These are phyloP conservation scores for Tanacetum coccineum DNA, from an alignment of 129 eudicot species.

Conservation along the genomic window DNA sequence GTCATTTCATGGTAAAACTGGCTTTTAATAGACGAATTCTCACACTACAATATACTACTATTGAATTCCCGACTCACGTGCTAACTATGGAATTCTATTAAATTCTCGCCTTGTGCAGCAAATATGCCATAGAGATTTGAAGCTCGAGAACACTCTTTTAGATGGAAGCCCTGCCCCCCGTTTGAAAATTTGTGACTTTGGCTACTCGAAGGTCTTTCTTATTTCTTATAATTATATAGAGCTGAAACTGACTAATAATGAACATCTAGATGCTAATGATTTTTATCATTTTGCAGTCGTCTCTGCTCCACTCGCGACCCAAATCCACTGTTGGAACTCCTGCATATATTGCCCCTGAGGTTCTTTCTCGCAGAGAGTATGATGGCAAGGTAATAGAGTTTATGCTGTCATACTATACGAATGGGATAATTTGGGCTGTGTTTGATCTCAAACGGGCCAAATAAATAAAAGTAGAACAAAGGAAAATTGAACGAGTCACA, in stretches of 20 bases:
- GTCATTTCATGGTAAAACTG: constrained; percentile 62
- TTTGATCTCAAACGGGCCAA: too few relatives aligned
- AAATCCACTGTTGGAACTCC: constrained; percentile 99
- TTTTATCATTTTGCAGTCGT: constrained; percentile 48
- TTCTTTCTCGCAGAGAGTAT: constrained; percentile 88
- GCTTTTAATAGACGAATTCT: background rate
- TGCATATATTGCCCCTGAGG: constrained; percentile 99
- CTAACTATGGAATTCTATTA: background rate
- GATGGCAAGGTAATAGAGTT: constrained; percentile 74
- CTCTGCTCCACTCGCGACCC: constrained; percentile 95
- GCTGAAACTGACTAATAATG: background rate
- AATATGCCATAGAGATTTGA: constrained; percentile 94
- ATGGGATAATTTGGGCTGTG: too few relatives aligned
- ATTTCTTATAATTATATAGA: background rate
- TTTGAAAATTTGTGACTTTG: constrained; percentile 95
- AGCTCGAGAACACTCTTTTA: constrained; percentile 87
- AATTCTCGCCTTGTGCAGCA: constrained; percentile 40
- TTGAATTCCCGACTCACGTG: background rate
- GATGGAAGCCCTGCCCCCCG: constrained; percentile 99
- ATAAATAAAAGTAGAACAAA: too few relatives aligned
- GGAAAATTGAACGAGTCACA: too few relatives aligned
- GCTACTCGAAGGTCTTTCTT: constrained; percentile 78
- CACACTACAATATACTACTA: background rate
- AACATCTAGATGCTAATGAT: background rate
- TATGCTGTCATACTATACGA: background rate